Base-by-base conservation (phyloP, 2,329 filamentous ascomycete genomes). In the Aaosphaeria arxii region DNA sequence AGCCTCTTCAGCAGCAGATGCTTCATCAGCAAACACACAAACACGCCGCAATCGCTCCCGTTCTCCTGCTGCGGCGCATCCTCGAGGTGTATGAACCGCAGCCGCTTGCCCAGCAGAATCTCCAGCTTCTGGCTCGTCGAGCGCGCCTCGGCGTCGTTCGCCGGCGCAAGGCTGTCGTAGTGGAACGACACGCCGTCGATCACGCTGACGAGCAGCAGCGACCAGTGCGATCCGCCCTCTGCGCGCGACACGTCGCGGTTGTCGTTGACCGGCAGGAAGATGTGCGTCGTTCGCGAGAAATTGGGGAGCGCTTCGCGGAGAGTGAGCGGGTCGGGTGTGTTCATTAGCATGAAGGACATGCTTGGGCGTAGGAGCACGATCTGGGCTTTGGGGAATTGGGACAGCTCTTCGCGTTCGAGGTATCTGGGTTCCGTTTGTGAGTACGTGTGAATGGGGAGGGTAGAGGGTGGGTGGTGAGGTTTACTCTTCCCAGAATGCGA, bases 401-500 rank as follows among this genome's bases (percentile, higher is more conserved):
- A 77, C 30, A 99, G 85, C 52, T 90, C 85, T 75, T 97, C 92
- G 53, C 85, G 89, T 71, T 99, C 94, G 56, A 99, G 84, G 68
- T 88, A 91, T 74, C 85, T 83, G 53, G 40, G 5, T 40, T 43
- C 7, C 7, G 33, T 6, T 30, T 43, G 43, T 45, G 29, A 52
- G 49, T 36, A 36, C 33, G 17, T 42, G 30, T 51, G 40, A 43
- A 42, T 13, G 40, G n/a, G 30, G 7, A 4, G 43, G 31, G 36
- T 40, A 24, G 24, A 17, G 40, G 28, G 31, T 30, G 32, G 39
- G 49, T n/a, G 30, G 38, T 7, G 50, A 49, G 9, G 41, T 49
- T 39, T 84, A 95, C 80, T 97, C 92, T 80, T 97, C 89, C 92
- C 94, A 99, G 69, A 99, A 97, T 44, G 90, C 87, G 57, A 99